phyloP scores from a whole-genome alignment of 2,329 filamentous ascomycete species.

The Botrytis cinerea region DNA sequence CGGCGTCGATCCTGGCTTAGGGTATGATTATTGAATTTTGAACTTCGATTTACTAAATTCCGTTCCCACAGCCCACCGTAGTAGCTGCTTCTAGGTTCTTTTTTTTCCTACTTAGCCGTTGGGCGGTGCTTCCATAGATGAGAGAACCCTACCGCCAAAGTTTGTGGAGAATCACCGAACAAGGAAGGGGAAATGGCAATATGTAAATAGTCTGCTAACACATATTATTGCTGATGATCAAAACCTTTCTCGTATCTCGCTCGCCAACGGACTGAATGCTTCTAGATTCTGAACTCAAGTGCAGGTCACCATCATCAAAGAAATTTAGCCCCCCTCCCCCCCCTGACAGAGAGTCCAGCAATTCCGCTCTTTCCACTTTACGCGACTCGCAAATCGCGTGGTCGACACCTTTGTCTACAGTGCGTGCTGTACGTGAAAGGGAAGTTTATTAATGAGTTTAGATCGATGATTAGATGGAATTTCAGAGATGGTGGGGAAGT shows the following conservation, averaged over 20 bases:
- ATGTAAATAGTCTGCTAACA: not conserved
- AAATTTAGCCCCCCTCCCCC: not conserved
- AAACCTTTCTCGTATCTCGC: not conserved
- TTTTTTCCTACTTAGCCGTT: constrained; percentile 13
- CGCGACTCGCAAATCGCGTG: constrained; percentile 18
- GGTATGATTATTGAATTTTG: constrained; percentile 20
- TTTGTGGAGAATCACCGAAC: constrained; percentile 20
- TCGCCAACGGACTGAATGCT: not conserved
- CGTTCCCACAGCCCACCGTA: not conserved
- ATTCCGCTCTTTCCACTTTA: constrained; percentile 20
- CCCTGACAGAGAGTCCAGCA: not conserved
- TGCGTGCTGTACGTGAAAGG: not conserved
- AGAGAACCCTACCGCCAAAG: not conserved
- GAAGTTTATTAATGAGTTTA: not conserved
- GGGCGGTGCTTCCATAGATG: constrained; percentile 12
- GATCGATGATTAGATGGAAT: constrained; percentile 1
- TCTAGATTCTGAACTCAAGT: constrained; percentile 14
- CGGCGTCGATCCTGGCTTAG: constrained; percentile 12
- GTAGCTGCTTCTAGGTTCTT: constrained; percentile 8
- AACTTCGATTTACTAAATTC: not conserved
- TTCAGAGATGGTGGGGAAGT: constrained; percentile 11
- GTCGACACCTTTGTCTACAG: not conserved
- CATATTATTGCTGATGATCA: constrained; percentile 5
- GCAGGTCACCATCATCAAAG: not conserved
- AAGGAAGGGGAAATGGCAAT: not conserved